Percentiles rank a stretch among this genome's conserved stretches.
Evolutionary conservation across 345 rosid genomes (phyloP).

Genomic region (Syzygium jambos): DNA sequence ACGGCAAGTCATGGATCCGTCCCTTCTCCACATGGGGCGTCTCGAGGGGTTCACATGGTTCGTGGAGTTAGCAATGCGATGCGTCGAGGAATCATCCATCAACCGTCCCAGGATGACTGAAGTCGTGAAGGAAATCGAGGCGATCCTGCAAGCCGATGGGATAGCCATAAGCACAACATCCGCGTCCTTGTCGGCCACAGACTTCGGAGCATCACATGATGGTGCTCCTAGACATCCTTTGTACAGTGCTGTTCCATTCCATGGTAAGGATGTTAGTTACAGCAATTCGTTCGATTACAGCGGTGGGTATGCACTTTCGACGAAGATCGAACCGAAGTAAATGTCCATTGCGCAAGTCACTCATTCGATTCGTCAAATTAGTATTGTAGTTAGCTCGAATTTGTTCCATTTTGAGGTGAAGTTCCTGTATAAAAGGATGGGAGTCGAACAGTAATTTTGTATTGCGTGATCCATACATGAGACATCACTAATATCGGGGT

Average conservation of each 20-base stretch:
- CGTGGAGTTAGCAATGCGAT: constrained; percentile 17
- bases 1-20: constrained; percentile 1
- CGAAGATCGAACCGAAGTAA: constrained; percentile 1
- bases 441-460: neutral
- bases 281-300: constrained; percentile 5
- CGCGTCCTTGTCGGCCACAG: constrained; percentile 5
- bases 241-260: neutral
- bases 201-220: neutral
- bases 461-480: neutral
- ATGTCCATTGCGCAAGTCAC: neutral
- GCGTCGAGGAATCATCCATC: constrained; percentile 11
- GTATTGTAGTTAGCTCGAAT: neutral
- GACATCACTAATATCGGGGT: neutral
- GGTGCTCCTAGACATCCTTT: neutral
- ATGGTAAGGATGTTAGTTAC: neutral
- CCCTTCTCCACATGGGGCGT: constrained; percentile 5
- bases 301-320: neutral
- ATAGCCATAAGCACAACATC: neutral
- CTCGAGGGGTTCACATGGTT: constrained; percentile 12
- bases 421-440: neutral
- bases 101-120: constrained; percentile 27
- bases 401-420: neutral
- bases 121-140: constrained; percentile 20
- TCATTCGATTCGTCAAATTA: neutral
- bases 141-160: constrained; percentile 17